Percentiles rank a stretch among this genome's conserved stretches.
These are phyloP conservation scores for Saposhnikovia divaricata DNA, from an alignment of 129 eudicot species.

Conservation along the genomic window DNA sequence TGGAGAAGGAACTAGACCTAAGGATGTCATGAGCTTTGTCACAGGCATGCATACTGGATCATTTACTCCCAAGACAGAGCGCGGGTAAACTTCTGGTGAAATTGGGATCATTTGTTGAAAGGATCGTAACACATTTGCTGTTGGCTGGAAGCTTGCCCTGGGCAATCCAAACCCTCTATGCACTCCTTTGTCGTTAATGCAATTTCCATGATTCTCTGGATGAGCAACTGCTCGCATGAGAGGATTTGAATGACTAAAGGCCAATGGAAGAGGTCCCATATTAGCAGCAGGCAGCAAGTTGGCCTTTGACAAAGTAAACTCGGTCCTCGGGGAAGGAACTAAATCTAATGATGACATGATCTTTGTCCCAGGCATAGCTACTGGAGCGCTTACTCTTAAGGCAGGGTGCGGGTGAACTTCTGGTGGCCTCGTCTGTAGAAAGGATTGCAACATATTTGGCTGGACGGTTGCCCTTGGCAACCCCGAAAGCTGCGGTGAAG, in stretches of 20 bases:
- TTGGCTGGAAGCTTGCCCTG: neutral
- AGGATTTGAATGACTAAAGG: constrained; percentile 4
- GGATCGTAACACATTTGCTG: neutral
- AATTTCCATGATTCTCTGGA: neutral
- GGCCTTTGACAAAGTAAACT: neutral
- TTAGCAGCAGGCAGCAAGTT: neutral
- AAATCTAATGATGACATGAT: neutral
- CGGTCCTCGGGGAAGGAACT: constrained; percentile 3
- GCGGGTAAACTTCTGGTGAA: neutral
- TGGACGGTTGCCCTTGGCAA: neutral
- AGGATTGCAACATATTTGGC: neutral
- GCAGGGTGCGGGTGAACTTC: neutral
- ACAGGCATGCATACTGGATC: neutral
- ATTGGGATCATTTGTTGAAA: neutral
- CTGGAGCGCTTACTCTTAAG: neutral
- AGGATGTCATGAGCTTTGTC: neutral
- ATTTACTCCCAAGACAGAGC: neutral
- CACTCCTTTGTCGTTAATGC: neutral
- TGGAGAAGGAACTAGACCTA: neutral
- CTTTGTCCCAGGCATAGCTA: neutral
- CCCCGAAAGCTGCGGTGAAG: neutral
- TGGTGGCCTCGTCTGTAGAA: neutral
- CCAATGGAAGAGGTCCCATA: constrained; percentile 4
- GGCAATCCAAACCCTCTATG: constrained; percentile 1
- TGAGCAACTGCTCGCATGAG: constrained; percentile 2